Evolutionary conservation across 176 grass and related monocot species (phyloP).

Genomic region (Musa itinerans): DNA sequence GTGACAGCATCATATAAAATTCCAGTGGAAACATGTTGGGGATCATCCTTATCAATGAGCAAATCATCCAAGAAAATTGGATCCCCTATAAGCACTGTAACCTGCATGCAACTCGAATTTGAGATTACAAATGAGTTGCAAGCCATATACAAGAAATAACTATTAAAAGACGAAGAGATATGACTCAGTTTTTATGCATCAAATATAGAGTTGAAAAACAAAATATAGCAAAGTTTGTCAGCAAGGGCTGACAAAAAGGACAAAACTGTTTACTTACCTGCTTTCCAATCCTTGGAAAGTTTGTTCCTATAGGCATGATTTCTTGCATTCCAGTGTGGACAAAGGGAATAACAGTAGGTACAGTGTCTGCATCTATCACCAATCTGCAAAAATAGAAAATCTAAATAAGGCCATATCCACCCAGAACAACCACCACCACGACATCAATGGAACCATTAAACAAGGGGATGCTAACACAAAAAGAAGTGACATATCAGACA

Average conservation of each 20-base stretch:
- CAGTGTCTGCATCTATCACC: constrained; percentile 75
- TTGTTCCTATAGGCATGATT: constrained; percentile 82
- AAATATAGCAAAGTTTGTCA: background rate
- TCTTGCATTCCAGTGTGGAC: constrained; percentile 93
- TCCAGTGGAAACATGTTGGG: constrained; percentile 41
- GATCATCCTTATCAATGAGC: constrained; percentile 33
- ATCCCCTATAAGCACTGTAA: constrained; percentile 87
- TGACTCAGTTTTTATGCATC: background rate
- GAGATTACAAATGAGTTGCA: background rate
- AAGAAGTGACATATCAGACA: too few relatives aligned
- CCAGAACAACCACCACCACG: background rate
- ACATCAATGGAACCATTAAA: background rate
- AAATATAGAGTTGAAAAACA: background rate
- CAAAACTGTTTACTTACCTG: constrained; percentile 22
- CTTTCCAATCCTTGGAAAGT: constrained; percentile 77
- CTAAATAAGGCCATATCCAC: background rate
- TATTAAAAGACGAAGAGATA: background rate
- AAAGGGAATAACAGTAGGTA: constrained; percentile 78
- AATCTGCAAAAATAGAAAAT: constrained; percentile 40
- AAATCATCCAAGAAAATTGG: constrained; percentile 82
- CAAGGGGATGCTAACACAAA: background rate
- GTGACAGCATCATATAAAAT: constrained; percentile 62
- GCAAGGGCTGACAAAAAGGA: background rate
- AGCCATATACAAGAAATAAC: background rate
- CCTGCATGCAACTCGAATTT: constrained; percentile 33